Evolutionary conservation across 805 yeast genomes (phyloP).

Genomic region (Suhomyces emberorum): DNA sequence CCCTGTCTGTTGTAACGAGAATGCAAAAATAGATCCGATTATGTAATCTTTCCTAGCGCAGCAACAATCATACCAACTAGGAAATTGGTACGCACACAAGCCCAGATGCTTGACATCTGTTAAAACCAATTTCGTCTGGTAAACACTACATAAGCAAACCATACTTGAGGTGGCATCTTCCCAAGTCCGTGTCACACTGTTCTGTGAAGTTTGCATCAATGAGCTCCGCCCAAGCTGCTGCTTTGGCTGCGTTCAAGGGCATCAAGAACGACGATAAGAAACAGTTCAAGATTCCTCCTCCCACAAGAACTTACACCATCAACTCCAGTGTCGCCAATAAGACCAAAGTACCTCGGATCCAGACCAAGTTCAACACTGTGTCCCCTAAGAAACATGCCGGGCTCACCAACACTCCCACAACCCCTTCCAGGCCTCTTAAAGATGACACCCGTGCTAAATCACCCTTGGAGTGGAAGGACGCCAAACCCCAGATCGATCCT

Average conservation of each 20-base stretch:
- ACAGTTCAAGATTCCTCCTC: slow-evolving; percentile 5
- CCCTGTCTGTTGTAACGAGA: too few relatives aligned
- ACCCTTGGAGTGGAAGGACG: background rate
- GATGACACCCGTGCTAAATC: background rate
- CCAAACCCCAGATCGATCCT: background rate
- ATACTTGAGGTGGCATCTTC: too few relatives aligned
- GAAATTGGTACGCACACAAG: background rate
- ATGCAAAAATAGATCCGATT: too few relatives aligned
- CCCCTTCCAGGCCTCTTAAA: background rate
- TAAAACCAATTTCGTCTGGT: too few relatives aligned
- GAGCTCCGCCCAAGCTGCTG: slow-evolving; percentile 40
- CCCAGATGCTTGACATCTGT: background rate
- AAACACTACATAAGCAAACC: too few relatives aligned
- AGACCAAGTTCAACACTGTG: slow-evolving; percentile 1
- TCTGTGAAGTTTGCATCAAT: background rate
- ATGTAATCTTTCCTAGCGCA: too few relatives aligned
- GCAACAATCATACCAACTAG: background rate
- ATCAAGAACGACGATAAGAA: slow-evolving; percentile 7
- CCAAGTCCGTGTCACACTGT: background rate
- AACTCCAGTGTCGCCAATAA: background rate
- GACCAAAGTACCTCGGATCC: slow-evolving; percentile 5
- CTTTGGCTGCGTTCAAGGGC: slow-evolving; percentile 41
- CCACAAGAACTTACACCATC: background rate
- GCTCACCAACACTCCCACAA: background rate
- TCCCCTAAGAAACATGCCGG: background rate